Evolutionary conservation across 2,329 filamentous ascomycete genomes (phyloP).

Genomic region (Ilyonectria robusta): DNA sequence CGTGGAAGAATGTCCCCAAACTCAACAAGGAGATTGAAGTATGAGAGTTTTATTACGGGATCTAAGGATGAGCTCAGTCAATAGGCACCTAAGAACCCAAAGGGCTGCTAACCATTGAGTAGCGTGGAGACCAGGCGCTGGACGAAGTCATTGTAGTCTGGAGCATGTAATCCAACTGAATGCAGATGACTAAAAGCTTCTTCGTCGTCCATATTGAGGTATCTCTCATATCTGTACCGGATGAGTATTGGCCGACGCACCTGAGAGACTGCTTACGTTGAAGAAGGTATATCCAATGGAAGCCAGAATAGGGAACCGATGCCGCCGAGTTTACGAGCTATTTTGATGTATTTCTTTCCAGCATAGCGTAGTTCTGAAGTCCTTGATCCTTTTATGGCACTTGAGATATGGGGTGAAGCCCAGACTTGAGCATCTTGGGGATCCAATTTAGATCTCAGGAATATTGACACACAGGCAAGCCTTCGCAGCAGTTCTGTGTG

Average conservation of each 20-base stretch:
- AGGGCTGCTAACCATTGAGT: conserved; percentile 26
- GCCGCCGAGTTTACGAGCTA: conserved; percentile 48
- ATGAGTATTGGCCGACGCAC: background rate
- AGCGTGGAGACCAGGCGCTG: conserved; percentile 43
- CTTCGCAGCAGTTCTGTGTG: conserved; percentile 47
- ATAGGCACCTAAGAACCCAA: rapidly evolving
- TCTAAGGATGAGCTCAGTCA: conserved; percentile 19
- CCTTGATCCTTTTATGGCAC: conserved; percentile 38
- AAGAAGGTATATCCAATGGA: conserved; percentile 49
- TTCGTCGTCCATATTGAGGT: conserved; percentile 53
- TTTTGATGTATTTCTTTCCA: conserved; percentile 53
- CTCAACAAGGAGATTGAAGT: conserved; percentile 44
- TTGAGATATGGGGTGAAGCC: conserved; percentile 38
- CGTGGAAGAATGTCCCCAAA: conserved; percentile 46
- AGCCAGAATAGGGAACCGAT: conserved; percentile 52
- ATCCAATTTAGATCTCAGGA: conserved; percentile 47
- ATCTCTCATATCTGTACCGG: conserved; percentile 49
- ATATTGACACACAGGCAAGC: conserved; percentile 47
- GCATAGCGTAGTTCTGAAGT: conserved; percentile 48
- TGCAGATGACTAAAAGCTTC: conserved; percentile 48
- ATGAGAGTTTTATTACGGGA: conserved; percentile 29
- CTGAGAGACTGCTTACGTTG: conserved; percentile 46
- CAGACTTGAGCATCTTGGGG: conserved; percentile 14
- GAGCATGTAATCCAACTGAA: conserved; percentile 33
- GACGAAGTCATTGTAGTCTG: conserved; percentile 39